These are phyloP conservation scores for Epichloe elymi DNA, from an alignment of 2,329 filamentous ascomycete species.

Conservation along the genomic window DNA sequence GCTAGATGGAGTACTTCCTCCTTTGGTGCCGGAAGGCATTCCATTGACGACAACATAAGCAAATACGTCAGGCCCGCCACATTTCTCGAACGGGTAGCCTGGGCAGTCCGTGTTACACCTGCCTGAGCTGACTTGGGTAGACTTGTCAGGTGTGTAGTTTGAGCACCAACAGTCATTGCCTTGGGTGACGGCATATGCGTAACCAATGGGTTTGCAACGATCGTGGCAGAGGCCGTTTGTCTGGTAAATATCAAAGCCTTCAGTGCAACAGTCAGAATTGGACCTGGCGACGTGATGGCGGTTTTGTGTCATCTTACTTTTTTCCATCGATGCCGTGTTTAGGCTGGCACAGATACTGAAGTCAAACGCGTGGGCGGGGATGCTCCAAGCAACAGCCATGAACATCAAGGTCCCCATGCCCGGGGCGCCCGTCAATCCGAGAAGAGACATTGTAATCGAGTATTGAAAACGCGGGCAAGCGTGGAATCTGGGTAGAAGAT, in stretches of 20 bases:
- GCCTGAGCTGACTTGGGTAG: conserved; percentile 23
- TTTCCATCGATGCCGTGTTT: conserved; percentile 21
- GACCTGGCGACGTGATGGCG: background rate
- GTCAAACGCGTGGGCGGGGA: conserved; percentile 14
- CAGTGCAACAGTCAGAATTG: background rate
- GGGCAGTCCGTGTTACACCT: conserved; percentile 50
- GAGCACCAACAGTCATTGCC: conserved; percentile 61
- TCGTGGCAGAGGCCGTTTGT: conserved; percentile 56
- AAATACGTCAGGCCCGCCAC: conserved; percentile 48
- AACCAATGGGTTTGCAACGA: conserved; percentile 38
- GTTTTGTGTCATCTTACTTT: conserved; percentile 16
- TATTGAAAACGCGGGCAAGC: background rate
- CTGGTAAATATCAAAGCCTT: conserved; percentile 46
- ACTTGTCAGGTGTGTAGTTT: conserved; percentile 45
- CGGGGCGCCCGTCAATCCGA: background rate
- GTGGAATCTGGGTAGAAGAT: background rate
- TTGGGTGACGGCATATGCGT: conserved; percentile 57
- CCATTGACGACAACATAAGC: conserved; percentile 49
- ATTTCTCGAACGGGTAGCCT: conserved; percentile 53
- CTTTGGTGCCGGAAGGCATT: conserved; percentile 42
- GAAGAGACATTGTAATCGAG: background rate
- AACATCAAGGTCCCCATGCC: conserved; percentile 8
- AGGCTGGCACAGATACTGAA: conserved; percentile 22
- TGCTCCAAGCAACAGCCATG: conserved; percentile 12
- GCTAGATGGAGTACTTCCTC: conserved; percentile 12